A percentile compares a stretch with the other conserved stretches of the same genome.
phyloP scores from a whole-genome alignment of 345 rosid species.

The Corchorus olitorius region DNA sequence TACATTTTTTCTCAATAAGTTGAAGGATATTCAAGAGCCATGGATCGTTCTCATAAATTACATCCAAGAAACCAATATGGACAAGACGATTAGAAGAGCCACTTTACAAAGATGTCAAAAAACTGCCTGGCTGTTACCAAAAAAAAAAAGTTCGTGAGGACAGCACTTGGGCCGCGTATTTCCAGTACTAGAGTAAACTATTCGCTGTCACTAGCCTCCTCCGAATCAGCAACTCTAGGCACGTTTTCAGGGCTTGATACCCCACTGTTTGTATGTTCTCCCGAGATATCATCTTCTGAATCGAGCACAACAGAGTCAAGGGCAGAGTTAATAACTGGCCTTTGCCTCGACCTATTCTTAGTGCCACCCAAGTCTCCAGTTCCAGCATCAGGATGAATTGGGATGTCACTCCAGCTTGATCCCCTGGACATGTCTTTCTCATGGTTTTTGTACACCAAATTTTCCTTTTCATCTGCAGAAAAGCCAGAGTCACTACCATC shows the following conservation, averaged over 20 bases:
- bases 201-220: background rate
- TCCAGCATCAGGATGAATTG: slow-evolving; percentile 30
- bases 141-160: too few relatives aligned
- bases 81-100: background rate
- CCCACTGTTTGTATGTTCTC: slow-evolving; percentile 8
- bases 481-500: slow-evolving; percentile 16
- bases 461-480: slow-evolving; percentile 26
- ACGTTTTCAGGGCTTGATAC: slow-evolving; percentile 13
- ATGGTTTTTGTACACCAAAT: slow-evolving; percentile 13
- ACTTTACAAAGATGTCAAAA: background rate
- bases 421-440: slow-evolving; percentile 12
- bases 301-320: slow-evolving; percentile 37
- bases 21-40: background rate
- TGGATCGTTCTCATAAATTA: slow-evolving; percentile 4
- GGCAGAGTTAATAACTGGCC: slow-evolving; percentile 57
- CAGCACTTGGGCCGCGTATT: too few relatives aligned
- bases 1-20: background rate
- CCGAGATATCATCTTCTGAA: slow-evolving; percentile 42
- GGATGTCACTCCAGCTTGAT: slow-evolving; percentile 29
- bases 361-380: slow-evolving; percentile 32
- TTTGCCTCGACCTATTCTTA: slow-evolving; percentile 58
- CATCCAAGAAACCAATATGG: slow-evolving; percentile 4
- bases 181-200: too few relatives aligned
- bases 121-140: background rate
- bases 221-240: slow-evolving; percentile 23